phyloP scores from a whole-genome alignment of 1,284 basidiomycete genomes.

The Fereydounia khargensis region DNA sequence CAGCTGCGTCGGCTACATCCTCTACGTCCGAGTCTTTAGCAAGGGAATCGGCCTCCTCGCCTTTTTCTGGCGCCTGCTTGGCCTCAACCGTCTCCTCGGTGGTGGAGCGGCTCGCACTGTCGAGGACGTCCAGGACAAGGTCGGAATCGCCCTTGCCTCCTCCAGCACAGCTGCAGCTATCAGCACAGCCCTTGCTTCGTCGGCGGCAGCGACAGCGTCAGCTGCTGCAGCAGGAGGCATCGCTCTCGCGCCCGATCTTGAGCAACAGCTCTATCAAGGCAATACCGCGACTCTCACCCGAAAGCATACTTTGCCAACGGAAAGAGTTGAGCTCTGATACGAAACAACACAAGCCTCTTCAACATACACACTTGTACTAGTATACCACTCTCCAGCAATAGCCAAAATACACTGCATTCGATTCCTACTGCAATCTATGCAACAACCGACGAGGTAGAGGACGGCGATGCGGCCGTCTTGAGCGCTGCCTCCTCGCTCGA shows the following conservation, averaged over 20 bases:
- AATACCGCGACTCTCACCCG: neutral
- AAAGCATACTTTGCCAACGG: neutral
- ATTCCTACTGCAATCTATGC: no score
- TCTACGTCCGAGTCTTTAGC: slow-evolving; percentile 49
- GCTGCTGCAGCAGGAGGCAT: neutral
- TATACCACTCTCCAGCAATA: no score
- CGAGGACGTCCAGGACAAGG: slow-evolving; percentile 23
- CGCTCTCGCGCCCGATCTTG: no score
- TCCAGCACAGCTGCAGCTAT: neutral
- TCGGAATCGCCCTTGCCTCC: neutral
- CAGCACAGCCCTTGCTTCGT: neutral
- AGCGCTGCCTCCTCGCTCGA: no score
- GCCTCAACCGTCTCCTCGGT: slow-evolving; percentile 19
- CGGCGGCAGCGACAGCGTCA: slow-evolving; percentile 10
- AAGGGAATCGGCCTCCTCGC: slow-evolving; percentile 38
- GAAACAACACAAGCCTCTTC: no score
- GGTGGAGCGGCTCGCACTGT: slow-evolving; percentile 4
- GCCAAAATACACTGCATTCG: no score
- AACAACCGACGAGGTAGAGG: no score
- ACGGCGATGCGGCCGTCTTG: no score
- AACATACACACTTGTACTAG: no score
- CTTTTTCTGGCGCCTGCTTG: slow-evolving; percentile 30
- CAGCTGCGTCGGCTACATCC: slow-evolving; percentile 45
- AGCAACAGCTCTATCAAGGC: neutral
- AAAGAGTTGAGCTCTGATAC: neutral